Base-by-base conservation (phyloP, 495 filamentous ascomycete species). In the Aspergillus cristatus region DNA sequence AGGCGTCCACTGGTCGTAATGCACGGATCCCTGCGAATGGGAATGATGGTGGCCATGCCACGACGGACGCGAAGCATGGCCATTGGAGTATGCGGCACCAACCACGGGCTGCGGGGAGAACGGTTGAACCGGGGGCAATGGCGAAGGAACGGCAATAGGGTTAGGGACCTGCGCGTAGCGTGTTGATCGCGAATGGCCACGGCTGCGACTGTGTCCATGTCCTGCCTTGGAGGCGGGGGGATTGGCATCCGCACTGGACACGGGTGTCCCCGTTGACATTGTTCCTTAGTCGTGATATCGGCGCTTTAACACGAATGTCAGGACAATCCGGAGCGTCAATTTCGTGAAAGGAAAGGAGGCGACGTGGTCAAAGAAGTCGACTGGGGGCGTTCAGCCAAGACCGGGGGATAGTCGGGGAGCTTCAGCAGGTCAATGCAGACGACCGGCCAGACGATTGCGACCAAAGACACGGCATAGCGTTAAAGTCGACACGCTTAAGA, bases 251-350 rank as follows among this genome's bases (percentile, higher is more conserved):
- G 53, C 53, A 32, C 37, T 51, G 39, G 50, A 53, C 38, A 52
- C 51, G 42, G 55, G 43, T 35, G 50, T 38, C 48, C 58, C 60
- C 44, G 55, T 56, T 35, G 61, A 65, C 65, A 70, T 70, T 38
- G 18, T 62, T 43, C 42, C n/a, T 31, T 29, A 24, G 31, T 36
- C 20, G 33, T 35, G 18, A 35, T 28, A 34, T 32, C 18, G 33
- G 42, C 20, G 20, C 20, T 4, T 8, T 8, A 24, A 24, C 8
- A 4, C 20, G 4, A 24, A 4, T 8, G 20, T 8, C 20, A 24
- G 20, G 20, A 24, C n/a, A 8, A 8, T 24, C 8, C 20, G 20
- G 20, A 4, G 20, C 20, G 20, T n/a, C n/a, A n/a, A n/a, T n/a
- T n/a, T 22, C 3, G 11, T 3, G 12, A 37, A 22, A 39, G 31